Percentiles rank a stretch among this genome's conserved stretches.
phyloP scores from a whole-genome alignment of 1,284 basidiomycete genomes.

The Irpex sp. region DNA sequence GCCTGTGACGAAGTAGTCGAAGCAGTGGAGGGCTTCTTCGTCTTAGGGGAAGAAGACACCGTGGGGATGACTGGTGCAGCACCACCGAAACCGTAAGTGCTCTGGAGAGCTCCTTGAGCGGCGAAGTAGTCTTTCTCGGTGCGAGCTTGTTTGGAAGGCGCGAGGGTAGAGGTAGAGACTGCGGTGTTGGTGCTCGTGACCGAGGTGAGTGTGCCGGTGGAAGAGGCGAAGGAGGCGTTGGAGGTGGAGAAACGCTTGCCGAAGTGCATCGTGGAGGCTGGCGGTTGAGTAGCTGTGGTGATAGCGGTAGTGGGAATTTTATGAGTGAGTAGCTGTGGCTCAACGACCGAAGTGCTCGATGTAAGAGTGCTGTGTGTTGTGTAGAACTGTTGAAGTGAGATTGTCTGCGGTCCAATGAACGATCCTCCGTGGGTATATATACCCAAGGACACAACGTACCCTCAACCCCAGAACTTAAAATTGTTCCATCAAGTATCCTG shows the following conservation, averaged over 20 bases:
- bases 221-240: background rate
- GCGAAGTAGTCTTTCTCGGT: background rate
- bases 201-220: background rate
- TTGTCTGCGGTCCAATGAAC: background rate
- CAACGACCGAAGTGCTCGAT: background rate
- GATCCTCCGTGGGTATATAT: background rate
- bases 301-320: background rate
- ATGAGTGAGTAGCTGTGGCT: background rate
- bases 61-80: background rate
- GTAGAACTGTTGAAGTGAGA: background rate
- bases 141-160: background rate
- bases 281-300: background rate
- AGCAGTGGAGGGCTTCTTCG: background rate
- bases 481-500: background rate
- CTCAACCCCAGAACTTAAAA: background rate
- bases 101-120: background rate
- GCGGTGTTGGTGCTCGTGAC: background rate
- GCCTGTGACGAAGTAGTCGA: background rate
- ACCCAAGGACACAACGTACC: background rate
- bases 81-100: background rate
- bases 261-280: background rate
- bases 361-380: background rate
- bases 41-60: background rate
- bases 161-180: background rate
- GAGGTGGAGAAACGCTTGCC: background rate